A percentile compares a stretch with the other conserved stretches of the same genome.
phyloP scores from a whole-genome alignment of 2,329 filamentous ascomycete species.

The Parastagonospora avenae region DNA sequence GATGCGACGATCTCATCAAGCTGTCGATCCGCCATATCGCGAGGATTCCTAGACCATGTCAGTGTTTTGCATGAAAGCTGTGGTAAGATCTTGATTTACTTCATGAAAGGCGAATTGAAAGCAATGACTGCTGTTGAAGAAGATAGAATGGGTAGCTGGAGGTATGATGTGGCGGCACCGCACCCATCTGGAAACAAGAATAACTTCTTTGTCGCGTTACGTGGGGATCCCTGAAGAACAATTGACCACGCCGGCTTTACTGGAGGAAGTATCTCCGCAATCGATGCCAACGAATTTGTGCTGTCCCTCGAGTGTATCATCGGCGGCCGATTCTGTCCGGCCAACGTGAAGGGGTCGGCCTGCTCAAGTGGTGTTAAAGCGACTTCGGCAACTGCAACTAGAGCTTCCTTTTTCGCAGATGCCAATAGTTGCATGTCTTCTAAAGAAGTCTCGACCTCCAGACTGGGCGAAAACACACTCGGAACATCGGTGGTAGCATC shows the following conservation, averaged over 20 bases:
- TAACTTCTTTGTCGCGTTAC: slow-evolving; percentile 27
- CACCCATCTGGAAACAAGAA: slow-evolving; percentile 57
- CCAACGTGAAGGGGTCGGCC: no score
- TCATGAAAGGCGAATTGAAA: slow-evolving; percentile 51
- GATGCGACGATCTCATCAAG: slow-evolving; percentile 39
- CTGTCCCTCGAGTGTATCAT: slow-evolving; percentile 5
- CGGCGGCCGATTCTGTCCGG: not conserved
- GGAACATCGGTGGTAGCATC: slow-evolving; percentile 45
- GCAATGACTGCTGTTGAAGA: slow-evolving; percentile 56
- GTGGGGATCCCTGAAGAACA: slow-evolving; percentile 54
- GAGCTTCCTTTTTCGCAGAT: no score
- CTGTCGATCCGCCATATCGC: slow-evolving; percentile 32
- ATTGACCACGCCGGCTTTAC: slow-evolving; percentile 30
- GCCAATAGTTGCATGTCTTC: not conserved
- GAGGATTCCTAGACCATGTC: slow-evolving; percentile 25
- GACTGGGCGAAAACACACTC: slow-evolving; percentile 37
- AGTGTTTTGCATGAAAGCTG: not conserved
- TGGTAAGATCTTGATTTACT: slow-evolving; percentile 16
- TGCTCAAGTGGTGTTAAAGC: no score
- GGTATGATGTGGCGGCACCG: slow-evolving; percentile 54
- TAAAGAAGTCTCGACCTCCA: slow-evolving; percentile 17
- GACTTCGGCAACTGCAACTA: no score
- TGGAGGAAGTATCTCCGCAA: not conserved
- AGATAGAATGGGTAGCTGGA: slow-evolving; percentile 30
- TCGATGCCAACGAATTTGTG: slow-evolving; percentile 2